Base-by-base conservation (phyloP, 768 basidiomycete genomes). In the Cystofilobasidium capitatum region DNA sequence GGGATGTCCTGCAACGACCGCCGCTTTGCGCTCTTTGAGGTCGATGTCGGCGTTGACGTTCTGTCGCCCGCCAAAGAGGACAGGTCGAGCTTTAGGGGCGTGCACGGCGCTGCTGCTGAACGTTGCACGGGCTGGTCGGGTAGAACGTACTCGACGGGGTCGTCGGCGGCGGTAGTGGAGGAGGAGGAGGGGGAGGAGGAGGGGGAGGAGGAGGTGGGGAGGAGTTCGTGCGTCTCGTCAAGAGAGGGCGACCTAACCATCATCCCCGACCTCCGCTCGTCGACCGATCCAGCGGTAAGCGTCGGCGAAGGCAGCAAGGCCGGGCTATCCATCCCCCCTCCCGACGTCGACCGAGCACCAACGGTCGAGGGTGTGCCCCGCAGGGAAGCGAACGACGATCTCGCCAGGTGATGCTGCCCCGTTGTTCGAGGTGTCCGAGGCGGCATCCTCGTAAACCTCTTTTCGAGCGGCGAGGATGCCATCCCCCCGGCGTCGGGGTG, bases 391-490 rank as follows among this genome's bases (percentile, higher is more conserved):
- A 8, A 39, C 35, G 3, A 39, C 58, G 36, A 39, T 5, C 49
- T 51, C 58, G 58, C 40, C 58, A 5, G 37, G 37, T 33, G 58
- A 60, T 10, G 33, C 36, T 9, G 58, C 33, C 35, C 9, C 9
- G n/a, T 60, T 10, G 58, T 3, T 26, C 58, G 24, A 7, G 37
- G 65, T 14, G 65, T 66, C 26, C 65, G 58, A 40, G 65, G 65
- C n/a, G 65, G 65, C n/a, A 66, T 24, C n/a, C 47, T 31, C 0
- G 65, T 66, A 24, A 59, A 51, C 58, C 29, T 37, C 5, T 37
- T n/a, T 29, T 20, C 1, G 16, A n/a, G 33, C 36, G 49, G 8
- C 24, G 24, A 40, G 42, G 20, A 8, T 12, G 57, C 16, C 17
- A 8, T 4, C 58, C 12, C 2, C 5, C 29, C 13, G 40, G n/a